These are phyloP conservation scores for Tetrapisispora iriomotensis DNA, from an alignment of 805 yeast species.

Conservation along the genomic window DNA sequence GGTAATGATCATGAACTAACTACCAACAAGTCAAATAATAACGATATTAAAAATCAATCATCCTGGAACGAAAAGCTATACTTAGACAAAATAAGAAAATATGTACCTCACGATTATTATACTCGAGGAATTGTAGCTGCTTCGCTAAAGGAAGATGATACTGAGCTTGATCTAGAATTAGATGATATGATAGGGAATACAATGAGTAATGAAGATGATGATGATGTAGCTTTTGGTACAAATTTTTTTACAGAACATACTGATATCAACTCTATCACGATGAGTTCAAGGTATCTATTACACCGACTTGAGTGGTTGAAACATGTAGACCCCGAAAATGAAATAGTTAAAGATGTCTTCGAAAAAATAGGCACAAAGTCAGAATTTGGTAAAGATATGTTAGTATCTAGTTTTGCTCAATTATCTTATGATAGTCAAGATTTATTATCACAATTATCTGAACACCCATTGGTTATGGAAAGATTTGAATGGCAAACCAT, in stretches of 20 bases:
- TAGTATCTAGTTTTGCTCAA: constrained; percentile 8
- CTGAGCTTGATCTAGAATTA: constrained; percentile 16
- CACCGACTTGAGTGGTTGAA: constrained; percentile 25
- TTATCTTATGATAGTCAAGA: constrained; percentile 14
- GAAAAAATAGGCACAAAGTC: constrained; percentile 7
- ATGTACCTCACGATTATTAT: constrained; percentile 58
- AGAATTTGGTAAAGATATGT: constrained; percentile 9
- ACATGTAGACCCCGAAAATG: constrained; percentile 37
- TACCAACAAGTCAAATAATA: too few species aligned
- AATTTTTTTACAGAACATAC: constrained; percentile 13
- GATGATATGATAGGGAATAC: constrained; percentile 16
- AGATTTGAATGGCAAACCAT: constrained; percentile 94
- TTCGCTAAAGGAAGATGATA: constrained; percentile 26
- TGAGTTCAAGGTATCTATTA: constrained; percentile 20
- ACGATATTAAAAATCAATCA: constrained; percentile 22
- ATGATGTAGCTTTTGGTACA: constrained; percentile 26
- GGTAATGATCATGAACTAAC: too few species aligned
- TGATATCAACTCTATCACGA: constrained; percentile 14
- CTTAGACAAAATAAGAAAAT: constrained; percentile 51
- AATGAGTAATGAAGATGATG: constrained; percentile 23
- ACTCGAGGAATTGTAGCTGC: constrained; percentile 49
- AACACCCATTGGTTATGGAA: constrained; percentile 44
- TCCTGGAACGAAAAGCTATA: constrained; percentile 56
- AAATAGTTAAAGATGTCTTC: constrained; percentile 9
- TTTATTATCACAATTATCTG: constrained; percentile 12